Conservation (phyloP, 1,284 basidiomycete species). For the Coniferiporia sulphurascens region DNA sequence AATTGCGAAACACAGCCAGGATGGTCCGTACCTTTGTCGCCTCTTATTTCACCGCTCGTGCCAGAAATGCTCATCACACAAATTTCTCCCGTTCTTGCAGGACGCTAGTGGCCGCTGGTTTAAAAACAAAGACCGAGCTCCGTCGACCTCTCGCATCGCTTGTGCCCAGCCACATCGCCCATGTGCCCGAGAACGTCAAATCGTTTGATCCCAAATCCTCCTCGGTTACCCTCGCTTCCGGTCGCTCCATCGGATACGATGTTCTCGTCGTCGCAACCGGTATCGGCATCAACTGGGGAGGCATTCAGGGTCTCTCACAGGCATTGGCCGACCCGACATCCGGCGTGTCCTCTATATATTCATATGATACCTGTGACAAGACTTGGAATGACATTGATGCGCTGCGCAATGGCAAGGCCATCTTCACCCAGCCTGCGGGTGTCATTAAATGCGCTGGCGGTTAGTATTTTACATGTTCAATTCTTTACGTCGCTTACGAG, state of each 20-base stretch:
- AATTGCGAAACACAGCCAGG: constrained; percentile 51
- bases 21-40: constrained; percentile 45
- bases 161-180: constrained; percentile 70
- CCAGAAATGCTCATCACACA: constrained; percentile 12
- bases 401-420: constrained; percentile 74
- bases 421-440: constrained; percentile 97
- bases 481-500: not conserved
- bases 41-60: constrained; percentile 10
- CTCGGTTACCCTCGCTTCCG: constrained; percentile 66
- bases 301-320: constrained; percentile 71
- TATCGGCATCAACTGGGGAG: constrained; percentile 80
- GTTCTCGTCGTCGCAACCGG: constrained; percentile 87
- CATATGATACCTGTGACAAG: constrained; percentile 84
- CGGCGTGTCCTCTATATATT: constrained; percentile 94
- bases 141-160: constrained; percentile 64
- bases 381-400: constrained; percentile 77
- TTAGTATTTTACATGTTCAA: constrained; percentile 26
- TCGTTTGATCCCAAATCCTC: constrained; percentile 75
- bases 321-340: constrained; percentile 75
- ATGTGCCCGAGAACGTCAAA: constrained; percentile 72
- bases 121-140: constrained; percentile 66
- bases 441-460: constrained; percentile 94
- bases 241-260: constrained; percentile 79
- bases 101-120: constrained; percentile 90
- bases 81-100: constrained; percentile 33